phyloP scores from a whole-genome alignment of 2,329 filamentous ascomycete genomes.

The Sclerotiophoma versabilis region DNA sequence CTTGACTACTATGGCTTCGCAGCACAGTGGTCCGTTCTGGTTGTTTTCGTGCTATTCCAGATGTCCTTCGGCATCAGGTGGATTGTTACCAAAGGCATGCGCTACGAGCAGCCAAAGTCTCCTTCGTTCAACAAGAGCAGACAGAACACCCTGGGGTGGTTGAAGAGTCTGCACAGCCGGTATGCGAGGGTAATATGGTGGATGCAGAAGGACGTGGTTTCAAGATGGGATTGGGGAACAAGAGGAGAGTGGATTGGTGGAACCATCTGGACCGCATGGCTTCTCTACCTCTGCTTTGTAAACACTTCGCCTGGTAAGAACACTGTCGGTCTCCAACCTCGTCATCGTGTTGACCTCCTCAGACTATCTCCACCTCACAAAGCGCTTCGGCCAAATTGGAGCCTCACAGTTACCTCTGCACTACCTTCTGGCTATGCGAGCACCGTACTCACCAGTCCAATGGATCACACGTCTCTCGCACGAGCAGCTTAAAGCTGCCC shows the following conservation, averaged over 20 bases:
- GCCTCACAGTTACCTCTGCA: slow-evolving; percentile 67
- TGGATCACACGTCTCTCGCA: slow-evolving; percentile 62
- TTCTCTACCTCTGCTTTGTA: slow-evolving; percentile 58
- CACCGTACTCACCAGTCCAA: slow-evolving; percentile 60
- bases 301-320: slow-evolving; percentile 52
- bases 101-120: slow-evolving; percentile 50
- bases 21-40: slow-evolving; percentile 62
- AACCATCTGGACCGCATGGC: slow-evolving; percentile 59
- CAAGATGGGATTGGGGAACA: slow-evolving; percentile 59
- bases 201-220: slow-evolving; percentile 54
- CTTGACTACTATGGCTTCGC: slow-evolving; percentile 64
- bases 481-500: slow-evolving; percentile 62
- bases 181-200: slow-evolving; percentile 51
- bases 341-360: neutral
- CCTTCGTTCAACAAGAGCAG: slow-evolving; percentile 50
- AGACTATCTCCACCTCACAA: slow-evolving; percentile 71
- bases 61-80: slow-evolving; percentile 48
- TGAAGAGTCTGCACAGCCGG: slow-evolving; percentile 29
- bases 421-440: slow-evolving; percentile 62
- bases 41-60: slow-evolving; percentile 55
- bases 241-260: slow-evolving; percentile 60
- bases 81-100: slow-evolving; percentile 35
- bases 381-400: slow-evolving; percentile 65
- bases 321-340: neutral
- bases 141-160: slow-evolving; percentile 33